Evolutionary conservation across 2,329 filamentous ascomycete genomes (phyloP), one percentile per base, ranked within the genome.

Genomic region (Lasiodiplodia citricola): DNA sequence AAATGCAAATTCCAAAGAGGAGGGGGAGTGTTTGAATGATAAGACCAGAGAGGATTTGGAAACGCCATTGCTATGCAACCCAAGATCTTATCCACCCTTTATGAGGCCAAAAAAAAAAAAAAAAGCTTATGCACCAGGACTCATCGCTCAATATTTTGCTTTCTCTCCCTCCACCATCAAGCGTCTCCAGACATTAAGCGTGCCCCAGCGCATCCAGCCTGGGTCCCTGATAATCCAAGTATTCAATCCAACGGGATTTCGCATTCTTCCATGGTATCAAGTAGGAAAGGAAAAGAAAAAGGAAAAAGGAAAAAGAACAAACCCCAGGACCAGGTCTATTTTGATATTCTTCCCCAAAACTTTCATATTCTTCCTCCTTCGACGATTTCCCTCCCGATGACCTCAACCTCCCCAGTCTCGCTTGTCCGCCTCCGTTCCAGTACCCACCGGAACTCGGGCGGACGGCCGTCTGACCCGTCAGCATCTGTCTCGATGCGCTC

Each of bases 341-440:
- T 28, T 54, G 11, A 25, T 52, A 7, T 28, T 18, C 51, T 25
- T 21, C 35, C 56, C 7, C 31, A 35, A 35, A 47, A 21, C n/a
- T 28, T 23, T 68, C 44, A 81, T 18, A 83, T 80, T 70, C 82
- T 78, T 16, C 80, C 83, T 0, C 87, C 87, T 70, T 87, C 85
- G 11, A 92, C 85, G 69, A 92, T 82, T 76, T 91, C 87, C 66
- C 90, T 82, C 55, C 87, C 89, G 3, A 91, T 78, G n/a, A 92
- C 78, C 75, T 91, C 88, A 66, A 90, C 78, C 76, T 91, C 85
- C 0, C 90, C 90, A 69, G 83, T 85, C 73, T 92, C 90, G 0
- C 84, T 88, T 2, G 89, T 91, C 44, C 91, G 82, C 65, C 90
- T 83, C 44, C 90, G 81, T 78, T 93, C 91, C 72, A 93, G 81